phyloP scores from a whole-genome alignment of 495 filamentous ascomycete genomes.

The Aspergillus affinis region DNA sequence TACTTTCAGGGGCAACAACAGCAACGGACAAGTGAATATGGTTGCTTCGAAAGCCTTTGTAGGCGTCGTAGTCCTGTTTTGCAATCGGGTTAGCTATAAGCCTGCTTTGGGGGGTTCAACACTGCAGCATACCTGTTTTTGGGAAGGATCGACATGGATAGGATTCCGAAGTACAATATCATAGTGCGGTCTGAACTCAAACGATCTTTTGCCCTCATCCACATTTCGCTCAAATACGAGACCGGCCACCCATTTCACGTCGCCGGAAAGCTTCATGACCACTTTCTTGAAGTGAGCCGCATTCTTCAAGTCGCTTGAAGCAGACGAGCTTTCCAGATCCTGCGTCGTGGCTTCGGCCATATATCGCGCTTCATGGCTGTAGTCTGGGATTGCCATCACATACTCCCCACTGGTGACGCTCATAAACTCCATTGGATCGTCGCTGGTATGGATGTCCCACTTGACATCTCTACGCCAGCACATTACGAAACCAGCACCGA shows the following conservation, averaged over 20 bases:
- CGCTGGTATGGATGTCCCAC: slow-evolving; percentile 77
- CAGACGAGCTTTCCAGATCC: slow-evolving; percentile 63
- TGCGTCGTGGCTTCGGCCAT: slow-evolving; percentile 52
- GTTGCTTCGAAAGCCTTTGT: slow-evolving; percentile 88
- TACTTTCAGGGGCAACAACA: slow-evolving; percentile 75
- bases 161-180: slow-evolving; percentile 84
- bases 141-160: slow-evolving; percentile 59
- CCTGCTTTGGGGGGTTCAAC: slow-evolving; percentile 13
- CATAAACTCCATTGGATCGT: slow-evolving; percentile 92
- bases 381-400: slow-evolving; percentile 90
- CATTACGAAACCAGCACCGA: slow-evolving; percentile 94
- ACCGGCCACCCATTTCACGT: slow-evolving; percentile 86
- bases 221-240: slow-evolving; percentile 88
- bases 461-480: slow-evolving; percentile 92
- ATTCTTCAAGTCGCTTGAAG: slow-evolving; percentile 65
- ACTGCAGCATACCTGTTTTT: slow-evolving; percentile 29
- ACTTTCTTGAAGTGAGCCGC: slow-evolving; percentile 92
- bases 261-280: slow-evolving; percentile 95
- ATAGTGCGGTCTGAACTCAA: slow-evolving; percentile 90
- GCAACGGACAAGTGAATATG: slow-evolving; percentile 94
- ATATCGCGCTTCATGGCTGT: slow-evolving; percentile 80
- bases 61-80: slow-evolving; percentile 76
- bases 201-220: slow-evolving; percentile 63
- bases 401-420: slow-evolving; percentile 92
- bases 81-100: background rate